Conservation (phyloP, 495 filamentous ascomycete species). For the Lasiosphaeria hispida region DNA sequence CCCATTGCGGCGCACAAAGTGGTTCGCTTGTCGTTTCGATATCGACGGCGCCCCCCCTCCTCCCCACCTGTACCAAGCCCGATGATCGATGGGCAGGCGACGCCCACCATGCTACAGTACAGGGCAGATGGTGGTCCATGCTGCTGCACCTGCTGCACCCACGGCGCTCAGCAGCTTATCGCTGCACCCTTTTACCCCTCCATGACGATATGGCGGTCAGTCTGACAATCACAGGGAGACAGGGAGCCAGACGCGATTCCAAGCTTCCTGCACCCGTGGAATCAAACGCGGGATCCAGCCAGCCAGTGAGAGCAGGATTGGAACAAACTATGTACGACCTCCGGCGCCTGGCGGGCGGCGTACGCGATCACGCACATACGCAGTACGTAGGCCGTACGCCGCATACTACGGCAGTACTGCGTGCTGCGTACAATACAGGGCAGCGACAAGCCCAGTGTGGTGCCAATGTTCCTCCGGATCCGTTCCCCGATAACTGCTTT, state of each 20-base stretch:
- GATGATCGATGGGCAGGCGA: too few relatives aligned
- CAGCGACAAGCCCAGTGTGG: neutral
- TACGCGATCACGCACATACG: neutral
- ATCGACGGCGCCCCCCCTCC: neutral
- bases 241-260: neutral
- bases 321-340: slow-evolving; percentile 11
- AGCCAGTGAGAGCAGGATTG: slow-evolving; percentile 12
- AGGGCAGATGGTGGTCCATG: too few relatives aligned
- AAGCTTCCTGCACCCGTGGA: neutral
- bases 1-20: neutral
- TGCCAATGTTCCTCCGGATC: slow-evolving; percentile 15
- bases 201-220: slow-evolving; percentile 17
- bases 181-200: slow-evolving; percentile 10
- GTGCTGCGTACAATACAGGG: too few relatives aligned
- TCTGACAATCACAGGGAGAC: neutral
- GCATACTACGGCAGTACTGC: too few relatives aligned
- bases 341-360: neutral
- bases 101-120: too few relatives aligned
- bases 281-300: slow-evolving; percentile 27
- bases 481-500: slow-evolving; percentile 11
- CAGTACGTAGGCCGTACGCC: neutral
- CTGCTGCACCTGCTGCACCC: neutral
- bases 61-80: slow-evolving; percentile 5
- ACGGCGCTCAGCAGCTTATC: slow-evolving; percentile 2
- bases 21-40: slow-evolving; percentile 7